Conservation (phyloP, 2,329 filamentous ascomycete species). For the Colletotrichum brevisporum region DNA sequence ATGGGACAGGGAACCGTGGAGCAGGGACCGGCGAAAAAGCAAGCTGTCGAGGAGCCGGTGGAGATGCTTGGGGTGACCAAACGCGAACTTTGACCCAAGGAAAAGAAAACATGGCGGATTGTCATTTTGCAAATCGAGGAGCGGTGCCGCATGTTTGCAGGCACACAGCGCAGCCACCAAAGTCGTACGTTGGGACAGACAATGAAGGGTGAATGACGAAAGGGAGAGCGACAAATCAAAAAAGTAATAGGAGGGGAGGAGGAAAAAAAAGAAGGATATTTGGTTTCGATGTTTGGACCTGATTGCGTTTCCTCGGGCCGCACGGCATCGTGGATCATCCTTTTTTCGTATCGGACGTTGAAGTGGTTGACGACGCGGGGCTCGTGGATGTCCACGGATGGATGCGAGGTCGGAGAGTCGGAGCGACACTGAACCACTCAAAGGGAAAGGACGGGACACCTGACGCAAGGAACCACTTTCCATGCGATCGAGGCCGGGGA, state of each 20-base stretch:
- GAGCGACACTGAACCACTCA: not conserved
- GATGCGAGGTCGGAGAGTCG: not conserved
- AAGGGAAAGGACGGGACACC: constrained; percentile 8
- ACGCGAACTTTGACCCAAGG: constrained; percentile 12
- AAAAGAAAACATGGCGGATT: constrained; percentile 33
- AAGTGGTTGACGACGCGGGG: too few relatives aligned
- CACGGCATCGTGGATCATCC: constrained; percentile 11
- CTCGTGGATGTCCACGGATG: too few relatives aligned
- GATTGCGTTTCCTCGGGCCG: constrained; percentile 10
- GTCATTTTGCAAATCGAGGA: constrained; percentile 14
- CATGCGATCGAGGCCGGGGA: constrained; percentile 8
- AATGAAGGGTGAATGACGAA: not conserved
- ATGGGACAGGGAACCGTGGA: constrained; percentile 14
- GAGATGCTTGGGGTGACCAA: constrained; percentile 19
- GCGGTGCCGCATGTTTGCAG: constrained; percentile 7
- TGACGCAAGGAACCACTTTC: constrained; percentile 26
- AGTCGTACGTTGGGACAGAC: constrained; percentile 11
- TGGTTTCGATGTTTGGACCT: constrained; percentile 13
- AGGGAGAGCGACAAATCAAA: constrained; percentile 5
- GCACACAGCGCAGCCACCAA: not conserved
- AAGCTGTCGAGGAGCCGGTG: constrained; percentile 24
- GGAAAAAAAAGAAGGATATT: not conserved
- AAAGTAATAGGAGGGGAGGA: not conserved
- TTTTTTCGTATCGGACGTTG: constrained; percentile 1
- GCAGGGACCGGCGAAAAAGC: constrained; percentile 26